phyloP scores from a whole-genome alignment of 306 rosid species.

The Hippophae gyantsensis region DNA sequence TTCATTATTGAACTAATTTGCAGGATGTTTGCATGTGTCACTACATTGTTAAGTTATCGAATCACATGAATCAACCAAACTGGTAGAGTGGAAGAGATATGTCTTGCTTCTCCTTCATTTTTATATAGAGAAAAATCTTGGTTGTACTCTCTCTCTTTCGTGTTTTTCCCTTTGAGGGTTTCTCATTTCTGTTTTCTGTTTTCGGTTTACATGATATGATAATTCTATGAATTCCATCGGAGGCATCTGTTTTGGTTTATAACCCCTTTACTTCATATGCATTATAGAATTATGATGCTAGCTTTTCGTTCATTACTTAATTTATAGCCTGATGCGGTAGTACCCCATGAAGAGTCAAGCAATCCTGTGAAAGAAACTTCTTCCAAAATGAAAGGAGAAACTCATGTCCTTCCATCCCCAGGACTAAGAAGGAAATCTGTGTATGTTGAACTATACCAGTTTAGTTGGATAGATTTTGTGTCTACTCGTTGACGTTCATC shows the following conservation, averaged over 20 bases:
- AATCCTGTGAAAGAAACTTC: conserved; percentile 30
- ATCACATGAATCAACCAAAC: no score
- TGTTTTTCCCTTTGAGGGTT: not conserved
- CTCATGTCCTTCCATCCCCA: conserved; percentile 36
- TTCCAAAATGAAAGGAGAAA: conserved; percentile 36
- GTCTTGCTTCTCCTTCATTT: no score
- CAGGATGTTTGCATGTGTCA: no score
- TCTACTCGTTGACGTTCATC: conserved; percentile 4
- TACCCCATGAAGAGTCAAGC: conserved; percentile 32
- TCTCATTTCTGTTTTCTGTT: not conserved
- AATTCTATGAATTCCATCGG: not conserved
- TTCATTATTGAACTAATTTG: no score
- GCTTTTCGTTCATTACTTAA: not conserved
- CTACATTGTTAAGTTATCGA: no score
- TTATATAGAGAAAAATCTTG: no score
- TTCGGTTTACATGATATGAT: not conserved
- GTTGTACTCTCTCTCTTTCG: not conserved
- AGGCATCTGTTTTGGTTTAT: not conserved
- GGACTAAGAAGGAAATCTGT: conserved; percentile 71
- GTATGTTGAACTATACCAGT: conserved; percentile 30
- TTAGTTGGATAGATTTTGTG: not conserved
- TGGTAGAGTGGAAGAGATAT: no score
- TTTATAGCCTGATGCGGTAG: conserved; percentile 38
- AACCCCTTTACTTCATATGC: not conserved
- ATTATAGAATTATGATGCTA: not conserved